Percentiles rank a stretch among this genome's conserved stretches.
phyloP scores from a whole-genome alignment of 148 eudicot species.

The Vaccinium darrowii region DNA sequence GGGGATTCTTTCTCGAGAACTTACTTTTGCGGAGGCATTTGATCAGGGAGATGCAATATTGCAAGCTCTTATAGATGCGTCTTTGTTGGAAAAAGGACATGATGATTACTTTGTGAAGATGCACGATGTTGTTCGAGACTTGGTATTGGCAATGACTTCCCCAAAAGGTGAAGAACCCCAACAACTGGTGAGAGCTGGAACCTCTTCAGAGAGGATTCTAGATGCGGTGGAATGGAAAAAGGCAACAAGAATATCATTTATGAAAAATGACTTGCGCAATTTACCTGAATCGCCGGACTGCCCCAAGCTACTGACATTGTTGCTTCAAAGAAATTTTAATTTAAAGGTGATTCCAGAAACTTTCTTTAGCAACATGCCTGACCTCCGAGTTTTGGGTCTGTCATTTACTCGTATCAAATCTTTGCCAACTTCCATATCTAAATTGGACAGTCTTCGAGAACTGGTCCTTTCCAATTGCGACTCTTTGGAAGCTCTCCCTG shows the following conservation, averaged over 20 bases:
- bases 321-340: no score
- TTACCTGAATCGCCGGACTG: neutral
- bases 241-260: slow-evolving; percentile 1
- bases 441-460: no score
- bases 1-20: neutral
- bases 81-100: neutral
- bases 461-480: no score
- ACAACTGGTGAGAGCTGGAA: neutral
- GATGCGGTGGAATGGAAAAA: neutral
- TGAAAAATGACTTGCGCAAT: neutral
- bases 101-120: neutral
- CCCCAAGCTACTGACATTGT: neutral
- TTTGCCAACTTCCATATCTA: no score
- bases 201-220: neutral
- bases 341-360: no score
- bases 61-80: neutral
- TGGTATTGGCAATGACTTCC: slow-evolving; percentile 5
- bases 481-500: no score
- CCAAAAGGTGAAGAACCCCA: neutral
- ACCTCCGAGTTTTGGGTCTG: no score
- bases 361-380: no score
- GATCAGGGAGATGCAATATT: neutral
- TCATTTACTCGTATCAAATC: no score
- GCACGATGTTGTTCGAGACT: neutral
- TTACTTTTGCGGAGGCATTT: neutral